These are phyloP conservation scores for Pythium grandisporangium DNA, from an alignment of 352 stramenopile genomes.

Conservation along the genomic window DNA sequence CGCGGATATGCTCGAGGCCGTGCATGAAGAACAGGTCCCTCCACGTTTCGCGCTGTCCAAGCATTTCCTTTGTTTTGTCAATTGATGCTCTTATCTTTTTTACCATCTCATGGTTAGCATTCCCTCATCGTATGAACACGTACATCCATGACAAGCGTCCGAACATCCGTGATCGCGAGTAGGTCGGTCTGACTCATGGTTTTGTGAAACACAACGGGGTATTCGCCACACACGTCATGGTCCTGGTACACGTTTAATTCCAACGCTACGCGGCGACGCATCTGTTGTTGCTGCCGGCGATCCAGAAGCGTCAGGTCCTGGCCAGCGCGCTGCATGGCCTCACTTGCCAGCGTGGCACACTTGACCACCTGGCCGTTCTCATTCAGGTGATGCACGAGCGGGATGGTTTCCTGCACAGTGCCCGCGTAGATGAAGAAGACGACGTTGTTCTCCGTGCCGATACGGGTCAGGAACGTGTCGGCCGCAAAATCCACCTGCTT, in stretches of 20 bases:
- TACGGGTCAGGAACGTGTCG: constrained; percentile 58
- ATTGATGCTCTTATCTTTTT: too few species aligned
- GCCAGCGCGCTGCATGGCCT: constrained; percentile 15
- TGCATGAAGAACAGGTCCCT: constrained; percentile 75
- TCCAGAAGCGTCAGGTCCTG: constrained; percentile 11
- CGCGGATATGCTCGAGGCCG: constrained; percentile 50
- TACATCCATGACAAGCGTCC: constrained; percentile 75
- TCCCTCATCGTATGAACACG: too few species aligned
- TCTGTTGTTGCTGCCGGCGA: constrained; percentile 20
- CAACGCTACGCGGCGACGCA: constrained; percentile 37
- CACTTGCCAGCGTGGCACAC: constrained; percentile 28
- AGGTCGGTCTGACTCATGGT: constrained; percentile 50
- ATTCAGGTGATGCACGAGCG: constrained; percentile 58
- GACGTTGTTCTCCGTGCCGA: constrained; percentile 56
- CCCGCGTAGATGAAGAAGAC: constrained; percentile 79
- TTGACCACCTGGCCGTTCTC: constrained; percentile 52
- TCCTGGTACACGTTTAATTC: constrained; percentile 76
- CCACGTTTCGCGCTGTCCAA: constrained; percentile 56
- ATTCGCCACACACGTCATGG: constrained; percentile 72
- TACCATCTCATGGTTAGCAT: too few species aligned
- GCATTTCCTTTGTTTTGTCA: too few species aligned
- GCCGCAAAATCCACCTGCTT: constrained; percentile 48
- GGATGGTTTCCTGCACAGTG: constrained; percentile 64
- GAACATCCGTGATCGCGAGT: constrained; percentile 71
- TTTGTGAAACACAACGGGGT: constrained; percentile 55